Conservation (phyloP, 345 rosid species). For the Cochlearia excelsa region DNA sequence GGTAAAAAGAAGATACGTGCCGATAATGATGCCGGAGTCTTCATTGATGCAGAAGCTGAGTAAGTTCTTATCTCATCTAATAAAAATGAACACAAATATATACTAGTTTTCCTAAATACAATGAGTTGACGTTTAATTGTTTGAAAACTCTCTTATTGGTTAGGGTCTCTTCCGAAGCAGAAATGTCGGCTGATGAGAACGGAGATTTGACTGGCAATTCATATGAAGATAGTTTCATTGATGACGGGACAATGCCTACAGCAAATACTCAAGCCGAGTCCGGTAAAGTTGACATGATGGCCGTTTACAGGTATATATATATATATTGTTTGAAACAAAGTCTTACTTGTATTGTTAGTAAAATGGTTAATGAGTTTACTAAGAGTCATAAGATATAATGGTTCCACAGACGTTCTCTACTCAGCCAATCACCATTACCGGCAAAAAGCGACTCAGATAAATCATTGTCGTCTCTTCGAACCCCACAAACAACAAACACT, state of each 20-base stretch:
- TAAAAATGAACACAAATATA: constrained; percentile 4
- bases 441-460: constrained; percentile 46
- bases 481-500: constrained; percentile 40
- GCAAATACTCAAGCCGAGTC: constrained; percentile 54
- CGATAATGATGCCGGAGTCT: constrained; percentile 41
- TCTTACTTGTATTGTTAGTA: constrained; percentile 1
- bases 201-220: constrained; percentile 46
- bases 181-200: constrained; percentile 63
- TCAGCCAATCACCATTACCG: constrained; percentile 77
- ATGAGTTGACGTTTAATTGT: constrained; percentile 15
- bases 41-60: constrained; percentile 89
- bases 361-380: constrained; percentile 6
- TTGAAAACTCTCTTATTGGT: constrained; percentile 4
- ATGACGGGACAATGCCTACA: constrained; percentile 63
- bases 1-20: constrained; percentile 50
- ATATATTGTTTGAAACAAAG: not conserved
- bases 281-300: constrained; percentile 78
- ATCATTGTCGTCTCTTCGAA: constrained; percentile 37
- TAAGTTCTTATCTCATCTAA: constrained; percentile 42
- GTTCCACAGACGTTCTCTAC: constrained; percentile 74
- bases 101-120: not conserved
- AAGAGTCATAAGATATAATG: not conserved
- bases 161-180: constrained; percentile 80
- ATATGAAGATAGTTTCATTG: constrained; percentile 80
- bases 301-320: constrained; percentile 67